Evolutionary conservation across 2,329 filamentous ascomycete genomes (phyloP).

Genomic region (Cytospora mali): DNA sequence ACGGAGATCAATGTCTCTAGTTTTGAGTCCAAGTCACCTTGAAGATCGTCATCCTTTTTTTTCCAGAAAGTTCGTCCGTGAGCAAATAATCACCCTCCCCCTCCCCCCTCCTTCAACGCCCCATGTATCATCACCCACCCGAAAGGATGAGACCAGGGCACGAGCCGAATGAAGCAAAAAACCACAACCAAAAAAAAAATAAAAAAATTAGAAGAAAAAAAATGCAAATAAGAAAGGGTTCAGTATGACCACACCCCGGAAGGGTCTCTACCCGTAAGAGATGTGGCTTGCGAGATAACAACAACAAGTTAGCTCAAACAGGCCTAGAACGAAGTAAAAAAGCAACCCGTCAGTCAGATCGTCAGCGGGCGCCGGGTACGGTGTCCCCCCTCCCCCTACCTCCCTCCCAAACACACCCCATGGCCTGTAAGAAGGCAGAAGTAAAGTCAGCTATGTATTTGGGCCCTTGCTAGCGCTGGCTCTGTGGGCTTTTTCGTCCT

Average conservation of each 20-base stretch:
- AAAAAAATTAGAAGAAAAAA: no score
- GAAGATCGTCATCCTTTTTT: neutral
- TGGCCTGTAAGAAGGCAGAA: neutral
- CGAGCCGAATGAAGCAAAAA: no score
- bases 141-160: neutral
- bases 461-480: neutral
- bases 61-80: neutral
- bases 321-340: neutral
- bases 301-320: neutral
- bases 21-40: neutral
- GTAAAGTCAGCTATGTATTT: neutral
- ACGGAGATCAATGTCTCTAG: conserved; percentile 13
- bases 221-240: no score
- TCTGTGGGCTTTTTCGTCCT: neutral
- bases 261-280: neutral
- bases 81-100: neutral
- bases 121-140: neutral
- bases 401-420: neutral
- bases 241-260: neutral
- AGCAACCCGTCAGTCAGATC: neutral
- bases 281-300: neutral
- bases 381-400: neutral
- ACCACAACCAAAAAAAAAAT: no score
- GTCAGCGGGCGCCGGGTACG: neutral
- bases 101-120: neutral